Percentiles rank a stretch among this genome's conserved stretches.
phyloP scores from a whole-genome alignment of 2,329 filamentous ascomycete genomes.

The Beauveria asiatica region DNA sequence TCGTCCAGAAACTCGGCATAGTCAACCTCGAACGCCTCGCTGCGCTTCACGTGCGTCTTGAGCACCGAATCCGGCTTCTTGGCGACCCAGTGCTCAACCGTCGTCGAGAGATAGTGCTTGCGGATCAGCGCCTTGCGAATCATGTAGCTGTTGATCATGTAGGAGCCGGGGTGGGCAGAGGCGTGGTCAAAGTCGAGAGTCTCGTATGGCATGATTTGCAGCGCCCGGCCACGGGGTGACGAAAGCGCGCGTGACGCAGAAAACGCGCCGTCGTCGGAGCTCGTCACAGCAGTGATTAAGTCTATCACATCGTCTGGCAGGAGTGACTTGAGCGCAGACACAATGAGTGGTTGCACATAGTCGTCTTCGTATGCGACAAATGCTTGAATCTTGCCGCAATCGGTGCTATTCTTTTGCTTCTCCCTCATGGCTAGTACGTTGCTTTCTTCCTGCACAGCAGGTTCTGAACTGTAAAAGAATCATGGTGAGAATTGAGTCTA shows the following conservation, averaged over 20 bases:
- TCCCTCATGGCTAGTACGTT: conserved; percentile 15
- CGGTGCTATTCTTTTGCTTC: conserved; percentile 13
- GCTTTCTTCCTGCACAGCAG: conserved; percentile 3
- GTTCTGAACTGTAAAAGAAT: conserved; percentile 17
- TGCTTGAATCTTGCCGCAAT: conserved; percentile 41
- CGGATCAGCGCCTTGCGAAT: conserved; percentile 94
- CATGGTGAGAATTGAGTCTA: conserved; percentile 30
- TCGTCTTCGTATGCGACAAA: conserved; percentile 76
- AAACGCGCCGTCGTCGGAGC: conserved; percentile 22
- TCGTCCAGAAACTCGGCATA: conserved; percentile 97
- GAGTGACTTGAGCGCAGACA: conserved; percentile 57
- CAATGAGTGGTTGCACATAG: conserved; percentile 82
- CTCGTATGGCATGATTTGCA: conserved; percentile 86
- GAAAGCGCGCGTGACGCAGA: conserved; percentile 28
- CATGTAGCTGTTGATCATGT: conserved; percentile 79
- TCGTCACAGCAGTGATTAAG: conserved; percentile 39
- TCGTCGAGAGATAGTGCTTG: conserved; percentile 86
- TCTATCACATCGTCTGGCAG: conserved; percentile 48
- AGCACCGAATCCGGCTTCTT: conserved; percentile 72
- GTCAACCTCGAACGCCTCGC: conserved; percentile 86
- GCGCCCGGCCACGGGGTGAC: conserved; percentile 28
- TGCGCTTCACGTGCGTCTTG: conserved; percentile 61
- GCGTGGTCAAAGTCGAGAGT: conserved; percentile 74
- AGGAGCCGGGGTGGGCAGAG: conserved; percentile 45
- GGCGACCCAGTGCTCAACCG: conserved; percentile 73